Evolutionary conservation across 345 rosid genomes (phyloP), one percentile per base, ranked within the genome.

Genomic region (Draba incana): DNA sequence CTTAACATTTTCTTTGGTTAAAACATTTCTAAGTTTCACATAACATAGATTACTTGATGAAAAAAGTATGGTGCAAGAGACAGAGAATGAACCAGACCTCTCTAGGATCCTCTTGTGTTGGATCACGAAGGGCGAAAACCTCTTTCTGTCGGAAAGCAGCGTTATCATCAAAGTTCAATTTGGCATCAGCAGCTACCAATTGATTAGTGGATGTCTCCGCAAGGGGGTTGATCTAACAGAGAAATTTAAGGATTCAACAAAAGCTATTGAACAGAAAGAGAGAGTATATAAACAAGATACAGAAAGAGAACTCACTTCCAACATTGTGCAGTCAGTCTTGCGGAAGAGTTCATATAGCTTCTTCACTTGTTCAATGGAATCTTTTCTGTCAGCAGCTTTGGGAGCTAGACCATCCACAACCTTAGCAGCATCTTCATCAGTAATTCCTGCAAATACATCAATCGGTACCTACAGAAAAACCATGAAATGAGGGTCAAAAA

Each of bases 161-260:
- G 84, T 95, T 95, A 69, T 95, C 99, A 79, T 95, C 99, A 58
- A 95, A 92, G 79, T 95, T 95, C 85, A 95, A 75, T 72, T 95
- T 95, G 58, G 99, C 99, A 89, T 95, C 99, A 70, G 99, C 99
- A 75, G 99, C 99, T 61, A 95, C 97, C 83, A 95, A 74, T 64
- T 82, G 82, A 30, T 82, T 89, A 52, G 80, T 84, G 68, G 99
- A 75, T 69, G 97, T 92, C 85, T 95, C 99, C 0, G 96, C 98
- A 15, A 95, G 84, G 48, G 99, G 99, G 84, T 95, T 95, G 77
- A 95, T 89, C 99, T 95, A 84, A 44, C 55, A 62, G 71, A 61
- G 25, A 46, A 39, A 51, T 43, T 20, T 9, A 46, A 41, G 39
- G 64, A 57, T 44, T 67, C 54, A 45, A 5, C 8, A 38, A 62